Conservation (phyloP, 306 rosid genomes). For the Medicago lupulina region DNA sequence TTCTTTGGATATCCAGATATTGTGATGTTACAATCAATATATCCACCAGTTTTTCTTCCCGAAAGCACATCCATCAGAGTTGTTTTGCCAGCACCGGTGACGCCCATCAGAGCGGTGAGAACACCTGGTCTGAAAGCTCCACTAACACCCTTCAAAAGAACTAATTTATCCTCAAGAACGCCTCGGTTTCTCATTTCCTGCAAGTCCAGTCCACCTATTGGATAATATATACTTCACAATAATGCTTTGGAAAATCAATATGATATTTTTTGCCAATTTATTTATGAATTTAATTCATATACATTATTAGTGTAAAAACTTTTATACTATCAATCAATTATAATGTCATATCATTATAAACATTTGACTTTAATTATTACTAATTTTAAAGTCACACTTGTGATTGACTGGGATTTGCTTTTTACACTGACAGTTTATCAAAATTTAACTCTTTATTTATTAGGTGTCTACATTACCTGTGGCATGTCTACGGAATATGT, state of each 20-base stretch:
- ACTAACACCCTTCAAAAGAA: slow-evolving; percentile 75
- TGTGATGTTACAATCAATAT: slow-evolving; percentile 67
- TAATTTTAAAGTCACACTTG: background rate
- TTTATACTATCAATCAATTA: too few relatives aligned
- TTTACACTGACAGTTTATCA: too few relatives aligned
- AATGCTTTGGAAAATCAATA: slow-evolving; percentile 8
- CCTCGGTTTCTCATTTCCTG: slow-evolving; percentile 79
- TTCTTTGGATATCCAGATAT: slow-evolving; percentile 84
- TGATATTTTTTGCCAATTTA: background rate
- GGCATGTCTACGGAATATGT: background rate
- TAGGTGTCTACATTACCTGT: background rate
- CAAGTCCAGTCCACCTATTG: background rate
- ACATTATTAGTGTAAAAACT: background rate
- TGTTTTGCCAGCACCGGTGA: slow-evolving; percentile 95
- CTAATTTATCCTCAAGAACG: slow-evolving; percentile 64
- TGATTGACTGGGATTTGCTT: too few relatives aligned
- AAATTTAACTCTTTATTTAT: too few relatives aligned
- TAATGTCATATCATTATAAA: too few relatives aligned
- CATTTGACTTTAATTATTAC: too few relatives aligned
- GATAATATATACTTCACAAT: slow-evolving; percentile 3
- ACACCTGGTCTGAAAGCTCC: slow-evolving; percentile 93
- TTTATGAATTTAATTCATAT: too few relatives aligned
- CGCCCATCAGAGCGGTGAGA: slow-evolving; percentile 93
- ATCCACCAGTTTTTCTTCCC: slow-evolving; percentile 90
- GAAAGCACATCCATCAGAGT: slow-evolving; percentile 94